Conservation (phyloP, 2,329 filamentous ascomycete genomes). For the Byssoonygena ceratinophila region DNA sequence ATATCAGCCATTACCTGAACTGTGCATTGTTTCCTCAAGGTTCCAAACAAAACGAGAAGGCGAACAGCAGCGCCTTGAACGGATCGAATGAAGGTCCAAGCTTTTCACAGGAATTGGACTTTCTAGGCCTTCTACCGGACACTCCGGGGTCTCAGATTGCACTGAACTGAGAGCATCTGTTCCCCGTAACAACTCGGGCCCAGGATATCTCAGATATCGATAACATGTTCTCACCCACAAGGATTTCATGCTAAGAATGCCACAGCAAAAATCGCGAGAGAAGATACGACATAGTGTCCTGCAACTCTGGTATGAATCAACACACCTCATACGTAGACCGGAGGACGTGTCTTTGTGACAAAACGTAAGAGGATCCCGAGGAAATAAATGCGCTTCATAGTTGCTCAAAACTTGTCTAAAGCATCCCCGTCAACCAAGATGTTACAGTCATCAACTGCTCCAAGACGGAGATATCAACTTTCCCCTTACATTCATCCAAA, state of each 20-base stretch:
- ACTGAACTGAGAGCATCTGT: no score
- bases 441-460: neutral
- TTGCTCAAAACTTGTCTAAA: neutral
- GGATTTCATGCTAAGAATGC: no score
- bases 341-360: neutral
- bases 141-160: constrained; percentile 6
- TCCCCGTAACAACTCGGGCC: no score
- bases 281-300: no score
- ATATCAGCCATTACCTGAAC: constrained; percentile 16
- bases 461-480: neutral
- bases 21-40: constrained; percentile 14
- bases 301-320: no score
- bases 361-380: neutral
- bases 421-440: neutral
- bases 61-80: neutral
- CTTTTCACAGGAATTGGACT: neutral
- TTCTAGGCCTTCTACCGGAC: constrained; percentile 6
- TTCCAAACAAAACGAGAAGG: neutral
- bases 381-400: neutral
- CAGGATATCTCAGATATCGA: no score
- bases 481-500: neutral
- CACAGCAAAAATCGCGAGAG: no score
- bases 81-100: neutral
- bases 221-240: no score
- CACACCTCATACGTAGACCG: neutral